Evolutionary conservation across 2,329 filamentous ascomycete genomes (phyloP), one percentile per base, ranked within the genome.

Genomic region (Penicillium sp.): DNA sequence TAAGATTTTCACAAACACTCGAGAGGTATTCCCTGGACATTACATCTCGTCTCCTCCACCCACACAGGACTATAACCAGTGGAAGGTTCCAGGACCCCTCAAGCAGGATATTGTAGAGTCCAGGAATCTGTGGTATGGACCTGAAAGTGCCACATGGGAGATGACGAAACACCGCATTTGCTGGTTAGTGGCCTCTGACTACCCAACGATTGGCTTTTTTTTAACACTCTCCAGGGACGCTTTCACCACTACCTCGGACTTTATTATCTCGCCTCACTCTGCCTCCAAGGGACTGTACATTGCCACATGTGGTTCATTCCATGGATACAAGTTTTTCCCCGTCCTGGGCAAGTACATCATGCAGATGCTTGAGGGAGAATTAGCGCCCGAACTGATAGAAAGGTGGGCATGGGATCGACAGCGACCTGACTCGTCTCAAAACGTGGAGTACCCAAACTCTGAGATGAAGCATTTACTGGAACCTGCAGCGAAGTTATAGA

Each of bases 101-200:
- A 82, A 84, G 66, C 72, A 82, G 40, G 85, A 87, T 56, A 82
- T 87, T 38, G 67, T 77, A n/a, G 72, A 82, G 42, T 79, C 82
- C 3, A 82, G 80, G 53, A 72, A 79, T 44, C 76, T 82, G 1
- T 86, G 85, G 59, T 87, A 86, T 60, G 85, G 84, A 9, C 77
- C 79, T 46, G 79, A 80, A 21, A 79, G 80, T 32, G 77, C 75
- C 13, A 66, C 72, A 41, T 86, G 82, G 83, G 79, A 82, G 58
- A 79, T 85, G 69, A 80, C 80, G 53, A 82, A 86, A 64, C 80
- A 86, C 64, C 79, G 86, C 6, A 83, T 88, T 55, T 88, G 85
- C 78, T 88, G 86, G 85, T 87, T 69, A 69, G 80, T 72, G 16
- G 23, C 40, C 34, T 27, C 25, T 46, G 42, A 46, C 4, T 34